These are phyloP conservation scores for Silene uniflora DNA, from an alignment of 148 eudicot species.

Conservation along the genomic window DNA sequence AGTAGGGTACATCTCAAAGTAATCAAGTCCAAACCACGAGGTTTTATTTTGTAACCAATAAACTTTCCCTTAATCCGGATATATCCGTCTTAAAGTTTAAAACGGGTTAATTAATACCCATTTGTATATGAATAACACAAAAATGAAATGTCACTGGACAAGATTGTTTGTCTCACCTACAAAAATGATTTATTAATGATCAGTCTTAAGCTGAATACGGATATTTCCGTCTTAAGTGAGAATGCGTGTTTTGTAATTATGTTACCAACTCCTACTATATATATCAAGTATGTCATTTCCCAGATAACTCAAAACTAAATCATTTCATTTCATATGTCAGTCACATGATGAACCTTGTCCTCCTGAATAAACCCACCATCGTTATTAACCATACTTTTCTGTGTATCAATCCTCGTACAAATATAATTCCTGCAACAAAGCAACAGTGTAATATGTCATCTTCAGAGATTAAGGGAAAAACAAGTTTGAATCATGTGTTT, in stretches of 20 bases:
- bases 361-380: neutral
- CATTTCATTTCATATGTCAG: neutral
- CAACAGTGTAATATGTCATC: neutral
- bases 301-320: neutral
- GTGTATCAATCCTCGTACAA: neutral
- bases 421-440: neutral
- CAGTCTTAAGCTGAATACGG: too few species aligned
- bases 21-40: constrained; percentile 5
- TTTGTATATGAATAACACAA: too few species aligned
- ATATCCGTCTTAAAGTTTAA: too few species aligned
- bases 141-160: too few species aligned
- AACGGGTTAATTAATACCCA: too few species aligned
- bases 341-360: neutral
- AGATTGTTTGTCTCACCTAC: too few species aligned
- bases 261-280: too few species aligned
- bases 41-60: neutral
- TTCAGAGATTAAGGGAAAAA: neutral
- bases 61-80: too few species aligned
- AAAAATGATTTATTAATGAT: too few species aligned
- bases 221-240: too few species aligned
- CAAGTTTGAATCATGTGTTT: neutral
- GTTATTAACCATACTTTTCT: neutral
- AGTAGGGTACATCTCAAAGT: neutral
- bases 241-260: too few species aligned
- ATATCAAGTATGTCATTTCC: neutral